A percentile compares a stretch with the other conserved stretches of the same genome.
Conservation (phyloP, 2,329 filamentous ascomycete genomes). For the Epichloe coenophiala region DNA sequence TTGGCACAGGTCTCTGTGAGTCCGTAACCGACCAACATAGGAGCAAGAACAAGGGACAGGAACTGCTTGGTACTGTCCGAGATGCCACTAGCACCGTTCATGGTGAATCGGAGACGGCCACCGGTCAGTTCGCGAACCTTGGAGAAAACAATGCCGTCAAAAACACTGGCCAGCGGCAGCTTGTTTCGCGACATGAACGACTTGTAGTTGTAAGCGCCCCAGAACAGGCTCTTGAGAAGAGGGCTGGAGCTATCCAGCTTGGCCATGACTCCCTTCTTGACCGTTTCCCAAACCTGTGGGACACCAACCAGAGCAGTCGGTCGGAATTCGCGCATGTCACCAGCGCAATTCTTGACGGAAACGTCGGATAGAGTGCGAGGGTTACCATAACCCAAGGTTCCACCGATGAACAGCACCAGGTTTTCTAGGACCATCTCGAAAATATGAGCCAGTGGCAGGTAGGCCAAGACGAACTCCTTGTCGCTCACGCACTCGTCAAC, state of each 20-base stretch:
- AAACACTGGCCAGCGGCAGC: slow-evolving; percentile 51
- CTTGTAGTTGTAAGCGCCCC: slow-evolving; percentile 48
- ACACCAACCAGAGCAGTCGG: slow-evolving; percentile 90
- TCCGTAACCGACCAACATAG: slow-evolving; percentile 90
- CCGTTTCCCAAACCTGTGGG: slow-evolving; percentile 91
- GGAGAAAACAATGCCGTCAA: slow-evolving; percentile 80
- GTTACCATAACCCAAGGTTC: slow-evolving; percentile 85
- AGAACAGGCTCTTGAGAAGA: slow-evolving; percentile 69
- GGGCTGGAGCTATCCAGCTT: slow-evolving; percentile 61
- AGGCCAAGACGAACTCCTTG: slow-evolving; percentile 71
- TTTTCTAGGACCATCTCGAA: slow-evolving; percentile 96
- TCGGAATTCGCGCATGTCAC: slow-evolving; percentile 84
- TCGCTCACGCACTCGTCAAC: slow-evolving; percentile 68
- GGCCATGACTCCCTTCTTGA: slow-evolving; percentile 82
- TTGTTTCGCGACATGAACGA: slow-evolving; percentile 41
- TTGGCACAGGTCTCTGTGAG: slow-evolving; percentile 86
- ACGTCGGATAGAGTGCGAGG: slow-evolving; percentile 76
- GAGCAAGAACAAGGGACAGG: slow-evolving; percentile 80
- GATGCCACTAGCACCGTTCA: slow-evolving; percentile 90
- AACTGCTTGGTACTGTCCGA: slow-evolving; percentile 80
- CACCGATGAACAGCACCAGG: slow-evolving; percentile 75
- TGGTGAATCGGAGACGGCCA: slow-evolving; percentile 72
- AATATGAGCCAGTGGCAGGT: slow-evolving; percentile 89
- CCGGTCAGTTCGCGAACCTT: slow-evolving; percentile 86
- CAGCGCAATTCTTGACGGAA: slow-evolving; percentile 78